Conservation (phyloP, 2,329 filamentous ascomycete genomes). For the Sarocladium brachiariae region DNA sequence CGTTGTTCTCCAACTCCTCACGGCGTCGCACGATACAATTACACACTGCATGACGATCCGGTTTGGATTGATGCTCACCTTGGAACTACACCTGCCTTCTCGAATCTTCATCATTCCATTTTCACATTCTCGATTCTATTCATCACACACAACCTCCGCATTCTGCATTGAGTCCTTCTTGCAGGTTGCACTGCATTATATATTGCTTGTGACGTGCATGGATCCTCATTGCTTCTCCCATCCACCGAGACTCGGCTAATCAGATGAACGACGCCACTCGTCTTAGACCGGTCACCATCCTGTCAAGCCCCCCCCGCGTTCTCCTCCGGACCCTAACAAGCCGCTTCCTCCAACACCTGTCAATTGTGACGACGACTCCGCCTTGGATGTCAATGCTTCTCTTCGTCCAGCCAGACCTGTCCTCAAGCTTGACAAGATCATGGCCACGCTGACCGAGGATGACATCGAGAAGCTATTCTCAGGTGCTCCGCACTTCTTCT, state of each 20-base stretch:
- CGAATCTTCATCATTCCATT: too few relatives aligned
- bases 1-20: too few relatives aligned
- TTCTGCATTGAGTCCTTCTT: too few relatives aligned
- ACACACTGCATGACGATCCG: neutral
- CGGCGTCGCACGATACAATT: neutral
- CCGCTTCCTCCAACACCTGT: slow-evolving; percentile 48
- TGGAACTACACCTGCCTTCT: too few relatives aligned
- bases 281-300: slow-evolving; percentile 1
- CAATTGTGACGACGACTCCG: slow-evolving; percentile 25
- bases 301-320: slow-evolving; percentile 23
- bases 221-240: neutral
- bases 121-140: neutral
- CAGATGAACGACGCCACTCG: slow-evolving; percentile 1
- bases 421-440: slow-evolving; percentile 50
- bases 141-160: neutral
- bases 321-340: slow-evolving; percentile 45
- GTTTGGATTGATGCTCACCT: too few relatives aligned
- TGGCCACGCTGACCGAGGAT: slow-evolving; percentile 49
- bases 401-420: slow-evolving; percentile 15
- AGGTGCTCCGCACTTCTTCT: slow-evolving; percentile 67
- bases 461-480: slow-evolving; percentile 67
- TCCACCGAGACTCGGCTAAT: slow-evolving; percentile 7
- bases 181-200: neutral
- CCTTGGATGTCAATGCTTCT: slow-evolving; percentile 14
- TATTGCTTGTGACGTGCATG: neutral